Evolutionary conservation across 2,329 filamentous ascomycete species (phyloP), one percentile per base, ranked within the genome.

Genomic region (Nemania sp.): DNA sequence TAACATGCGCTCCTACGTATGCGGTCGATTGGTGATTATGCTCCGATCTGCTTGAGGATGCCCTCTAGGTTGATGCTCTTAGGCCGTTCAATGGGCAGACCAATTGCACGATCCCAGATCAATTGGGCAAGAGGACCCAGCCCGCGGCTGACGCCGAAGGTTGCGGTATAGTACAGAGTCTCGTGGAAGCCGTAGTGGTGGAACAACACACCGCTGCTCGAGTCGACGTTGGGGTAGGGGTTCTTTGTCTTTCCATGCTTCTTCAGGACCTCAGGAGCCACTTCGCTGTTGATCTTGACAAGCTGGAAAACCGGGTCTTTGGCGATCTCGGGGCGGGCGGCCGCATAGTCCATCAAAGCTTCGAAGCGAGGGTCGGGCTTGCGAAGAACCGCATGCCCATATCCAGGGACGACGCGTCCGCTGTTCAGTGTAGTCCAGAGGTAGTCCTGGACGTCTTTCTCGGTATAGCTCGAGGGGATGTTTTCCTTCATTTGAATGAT

Each of bases 221-320:
- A 91, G 74, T 99, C 94, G 58, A 99, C 94, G 72, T 99, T 99
- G 61, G 94, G 94, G 76, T 93, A 96, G 2, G 94, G 91, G 77
- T 96, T 96, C 82, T 96, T 96, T 63, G 91, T 96, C 86, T 97
- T 97, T 73, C 94, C 94, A 71, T 99, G 94, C 77, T 97, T 86
- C 66, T 85, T 94, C 65, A 99, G 80, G 17, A 99, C 94, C 47
- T 84, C 83, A 14, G 94, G 94, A 0, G 94, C 94, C 60, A 99
- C 88, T 68, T 91, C 88, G 61, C 88, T 91, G 79, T 96, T 97
- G 77, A 89, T 87, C 82, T 92, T 89, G 51, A 99, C 93, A 9
- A 99, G 85, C 74, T 91, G 84, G 86, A 96, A 97, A 59, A 97
- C 86, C 1, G 93, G 91, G 72, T 97, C 89, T 42, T 81, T 76